Conservation (phyloP, 2,329 filamentous ascomycete genomes). For the Xylaria digitata region DNA sequence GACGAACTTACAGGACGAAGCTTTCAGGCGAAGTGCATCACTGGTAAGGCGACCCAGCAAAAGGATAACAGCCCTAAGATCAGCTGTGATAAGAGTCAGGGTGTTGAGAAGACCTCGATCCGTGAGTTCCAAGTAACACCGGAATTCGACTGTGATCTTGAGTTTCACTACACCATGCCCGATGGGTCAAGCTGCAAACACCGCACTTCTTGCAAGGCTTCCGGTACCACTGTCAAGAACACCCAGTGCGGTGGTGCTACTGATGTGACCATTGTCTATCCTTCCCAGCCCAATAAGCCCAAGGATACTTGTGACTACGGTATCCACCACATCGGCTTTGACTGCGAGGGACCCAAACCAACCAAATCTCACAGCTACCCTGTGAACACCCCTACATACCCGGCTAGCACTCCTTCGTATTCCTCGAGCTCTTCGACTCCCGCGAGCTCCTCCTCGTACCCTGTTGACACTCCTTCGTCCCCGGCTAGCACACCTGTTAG, state of each 20-base stretch:
- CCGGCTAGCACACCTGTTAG: constrained; percentile 41
- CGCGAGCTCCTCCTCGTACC: constrained; percentile 33
- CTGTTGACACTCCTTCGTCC: constrained; percentile 43
- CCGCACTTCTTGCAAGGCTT: constrained; percentile 72
- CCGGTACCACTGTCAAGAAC: constrained; percentile 80
- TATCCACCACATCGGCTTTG: constrained; percentile 79
- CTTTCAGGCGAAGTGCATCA: constrained; percentile 69
- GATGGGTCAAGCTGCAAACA: constrained; percentile 87
- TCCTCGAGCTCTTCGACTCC: constrained; percentile 41
- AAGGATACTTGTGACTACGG: constrained; percentile 75
- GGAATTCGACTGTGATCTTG: constrained; percentile 80
- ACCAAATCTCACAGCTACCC: constrained; percentile 46
- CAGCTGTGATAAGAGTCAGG: constrained; percentile 58
- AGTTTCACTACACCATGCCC: constrained; percentile 89
- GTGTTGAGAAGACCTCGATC: constrained; percentile 76
- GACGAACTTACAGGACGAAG: constrained; percentile 65
- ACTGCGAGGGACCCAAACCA: constrained; percentile 66
- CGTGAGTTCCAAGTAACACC: constrained; percentile 77
- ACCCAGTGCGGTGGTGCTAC: constrained; percentile 92
- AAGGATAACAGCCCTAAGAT: constrained; percentile 67
- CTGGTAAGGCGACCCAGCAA: constrained; percentile 62
- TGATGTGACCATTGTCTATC: constrained; percentile 78
- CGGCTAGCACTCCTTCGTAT: constrained; percentile 43
- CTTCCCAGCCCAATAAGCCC: constrained; percentile 66
- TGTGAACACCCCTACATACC: constrained; percentile 37